Percentiles rank a stretch among this genome's conserved stretches.
phyloP scores from a whole-genome alignment of 805 yeast species.

The Brettanomyces bruxellensis region DNA sequence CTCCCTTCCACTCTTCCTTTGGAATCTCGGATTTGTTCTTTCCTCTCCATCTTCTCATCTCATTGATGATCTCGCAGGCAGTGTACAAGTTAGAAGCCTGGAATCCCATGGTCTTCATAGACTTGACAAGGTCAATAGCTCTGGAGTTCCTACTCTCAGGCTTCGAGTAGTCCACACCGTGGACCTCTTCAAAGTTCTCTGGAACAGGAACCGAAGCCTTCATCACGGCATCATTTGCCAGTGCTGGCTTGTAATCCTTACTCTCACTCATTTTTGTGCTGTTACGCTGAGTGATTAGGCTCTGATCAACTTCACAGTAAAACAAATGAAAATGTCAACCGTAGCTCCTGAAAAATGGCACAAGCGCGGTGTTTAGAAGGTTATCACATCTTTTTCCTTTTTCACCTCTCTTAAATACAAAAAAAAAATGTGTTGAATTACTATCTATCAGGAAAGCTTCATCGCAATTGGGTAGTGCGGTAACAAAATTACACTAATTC shows the following conservation, averaged over 20 bases:
- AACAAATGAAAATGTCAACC: background rate
- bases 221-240: slow-evolving; percentile 87
- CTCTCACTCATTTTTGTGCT: slow-evolving; percentile 8
- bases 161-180: slow-evolving; percentile 84
- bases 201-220: slow-evolving; percentile 83
- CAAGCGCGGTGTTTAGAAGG: too few species aligned
- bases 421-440: too few species aligned
- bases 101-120: slow-evolving; percentile 95
- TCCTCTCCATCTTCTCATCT: slow-evolving; percentile 94
- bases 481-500: too few species aligned
- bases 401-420: too few species aligned
- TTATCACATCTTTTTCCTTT: too few species aligned
- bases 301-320: too few species aligned
- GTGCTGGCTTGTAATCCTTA: slow-evolving; percentile 41
- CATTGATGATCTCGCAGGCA: slow-evolving; percentile 88
- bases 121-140: slow-evolving; percentile 67
- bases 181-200: slow-evolving; percentile 64
- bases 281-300: too few species aligned
- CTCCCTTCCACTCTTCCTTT: slow-evolving; percentile 65
- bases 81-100: slow-evolving; percentile 82
- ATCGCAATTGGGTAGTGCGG: too few species aligned
- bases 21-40: slow-evolving; percentile 56
- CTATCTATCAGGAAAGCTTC: too few species aligned
- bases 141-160: slow-evolving; percentile 66
- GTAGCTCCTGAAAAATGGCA: too few species aligned